Conservation (phyloP, 257 asterid genomes). For the Apocynum venetum region DNA sequence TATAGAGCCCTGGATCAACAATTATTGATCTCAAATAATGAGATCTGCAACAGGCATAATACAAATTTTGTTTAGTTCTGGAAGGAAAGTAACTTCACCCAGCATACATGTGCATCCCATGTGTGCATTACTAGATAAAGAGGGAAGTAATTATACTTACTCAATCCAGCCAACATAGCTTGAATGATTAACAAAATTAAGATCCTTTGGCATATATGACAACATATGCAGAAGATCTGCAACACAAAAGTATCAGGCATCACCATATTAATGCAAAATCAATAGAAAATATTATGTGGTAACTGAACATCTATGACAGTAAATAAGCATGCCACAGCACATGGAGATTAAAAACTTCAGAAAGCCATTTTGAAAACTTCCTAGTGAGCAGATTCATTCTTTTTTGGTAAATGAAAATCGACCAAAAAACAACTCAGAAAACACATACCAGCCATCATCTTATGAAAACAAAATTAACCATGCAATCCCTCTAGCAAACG, state of each 20-base stretch:
- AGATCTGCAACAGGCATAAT: conserved; percentile 38
- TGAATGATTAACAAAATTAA: conserved; percentile 84
- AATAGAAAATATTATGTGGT: background rate
- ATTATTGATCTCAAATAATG: conserved; percentile 77
- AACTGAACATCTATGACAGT: background rate
- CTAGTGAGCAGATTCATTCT: background rate
- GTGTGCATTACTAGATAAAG: background rate
- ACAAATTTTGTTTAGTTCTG: background rate
- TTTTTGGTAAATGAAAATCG: background rate
- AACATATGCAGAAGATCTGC: conserved; percentile 94
- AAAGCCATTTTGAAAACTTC: background rate
- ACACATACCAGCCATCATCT: background rate
- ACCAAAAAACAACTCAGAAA: background rate
- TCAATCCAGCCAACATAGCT: conserved; percentile 98
- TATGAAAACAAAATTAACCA: background rate
- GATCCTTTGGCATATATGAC: conserved; percentile 80
- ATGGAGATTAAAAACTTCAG: background rate
- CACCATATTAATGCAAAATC: conserved; percentile 1
- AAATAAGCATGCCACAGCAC: background rate
- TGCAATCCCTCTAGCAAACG: background rate
- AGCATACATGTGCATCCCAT: background rate
- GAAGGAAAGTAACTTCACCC: background rate
- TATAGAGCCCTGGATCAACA: conserved; percentile 83
- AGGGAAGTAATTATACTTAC: conserved; percentile 42
- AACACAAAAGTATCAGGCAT: conserved; percentile 23